phyloP scores from a whole-genome alignment of 176 grass and related monocot species.

The Zoysia pacifica region DNA sequence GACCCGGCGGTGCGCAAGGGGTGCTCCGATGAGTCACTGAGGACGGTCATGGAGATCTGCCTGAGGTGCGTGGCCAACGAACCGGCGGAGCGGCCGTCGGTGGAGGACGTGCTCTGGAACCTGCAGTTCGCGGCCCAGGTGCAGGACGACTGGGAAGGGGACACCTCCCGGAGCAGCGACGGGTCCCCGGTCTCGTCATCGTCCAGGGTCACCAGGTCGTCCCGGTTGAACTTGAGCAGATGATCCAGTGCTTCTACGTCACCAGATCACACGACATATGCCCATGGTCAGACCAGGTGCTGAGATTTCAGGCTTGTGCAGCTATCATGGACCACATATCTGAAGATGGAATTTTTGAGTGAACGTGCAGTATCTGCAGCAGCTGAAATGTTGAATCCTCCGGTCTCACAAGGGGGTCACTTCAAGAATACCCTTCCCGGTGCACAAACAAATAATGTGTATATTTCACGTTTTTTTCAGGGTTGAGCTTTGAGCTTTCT shows the following conservation, averaged over 20 bases:
- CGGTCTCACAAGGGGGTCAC: neutral
- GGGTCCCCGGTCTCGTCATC: constrained; percentile 57
- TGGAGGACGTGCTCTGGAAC: constrained; percentile 98
- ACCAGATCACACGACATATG: neutral
- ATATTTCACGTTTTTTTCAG: neutral
- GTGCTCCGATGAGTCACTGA: constrained; percentile 77
- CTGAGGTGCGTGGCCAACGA: constrained; percentile 85
- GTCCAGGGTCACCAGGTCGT: constrained; percentile 32
- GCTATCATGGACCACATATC: neutral
- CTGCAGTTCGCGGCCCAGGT: constrained; percentile 95
- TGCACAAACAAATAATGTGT: neutral
- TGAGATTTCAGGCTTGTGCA: neutral
- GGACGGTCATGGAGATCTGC: constrained; percentile 85
- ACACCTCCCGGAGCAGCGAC: constrained; percentile 57
- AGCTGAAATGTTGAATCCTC: constrained; percentile 8
- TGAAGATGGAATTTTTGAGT: neutral
- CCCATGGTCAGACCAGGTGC: neutral
- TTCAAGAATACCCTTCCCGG: neutral
- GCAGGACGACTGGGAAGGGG: constrained; percentile 66
- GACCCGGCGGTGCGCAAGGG: constrained; percentile 64
- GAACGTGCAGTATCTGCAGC: neutral
- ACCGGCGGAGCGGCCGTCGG: constrained; percentile 66
- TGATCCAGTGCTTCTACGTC: constrained; percentile 15
- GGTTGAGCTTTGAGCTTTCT: neutral
- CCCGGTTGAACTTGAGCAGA: constrained; percentile 35